Base-by-base conservation (phyloP, 805 yeast genomes). In the Cyberlindnera bimundalis region DNA sequence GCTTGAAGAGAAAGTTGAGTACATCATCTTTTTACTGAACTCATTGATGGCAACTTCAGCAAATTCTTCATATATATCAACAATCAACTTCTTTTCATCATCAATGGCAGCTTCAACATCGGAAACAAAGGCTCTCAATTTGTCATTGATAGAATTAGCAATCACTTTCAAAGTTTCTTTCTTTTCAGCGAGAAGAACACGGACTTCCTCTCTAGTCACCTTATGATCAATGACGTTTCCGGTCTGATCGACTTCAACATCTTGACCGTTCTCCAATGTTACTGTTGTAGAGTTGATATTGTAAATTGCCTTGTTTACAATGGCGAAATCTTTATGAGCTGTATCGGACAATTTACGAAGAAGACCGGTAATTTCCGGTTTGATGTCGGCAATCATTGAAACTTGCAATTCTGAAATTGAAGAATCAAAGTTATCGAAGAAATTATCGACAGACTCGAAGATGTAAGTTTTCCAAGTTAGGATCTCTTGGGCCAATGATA, bases 21-120 rank as follows among this genome's bases (percentile, higher is more conserved):
- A 64, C 37, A 79, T 72, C 55, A 84, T 70, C 43, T 77, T 73
- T 38, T 74, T 73, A 7, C 84, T 74, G 63, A 81, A 83, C 50
- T 82, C 87, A 49, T 65, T 71, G 40, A 83, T 70, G 21, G 84
- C 70, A 6, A 78, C 73, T 40, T 83, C 89, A 6, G 82, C 79
- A 68, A 84, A 84, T 46, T 84, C 84, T 58, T 84, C 90, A 56
- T 80, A 73, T 0, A 81, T 71, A 47, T 84, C 90, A 39, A 83
- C 69, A 27, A 81, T 71, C 16, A 65, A 58, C 16, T 64, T 56
- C 53, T 76, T 70, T 25, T 67, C 60, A 2, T 55, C 53, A 21
- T 68, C 63, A 10, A 67, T 62, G 6, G 59, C 61, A 4, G 60
- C 51, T 30, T 71, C 65, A 18, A 45, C 35, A 14, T 41, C 46